Percentiles rank a stretch among this genome's conserved stretches.
Evolutionary conservation across 2,329 filamentous ascomycete species (phyloP).

Genomic region (Epichloe bromicola): DNA sequence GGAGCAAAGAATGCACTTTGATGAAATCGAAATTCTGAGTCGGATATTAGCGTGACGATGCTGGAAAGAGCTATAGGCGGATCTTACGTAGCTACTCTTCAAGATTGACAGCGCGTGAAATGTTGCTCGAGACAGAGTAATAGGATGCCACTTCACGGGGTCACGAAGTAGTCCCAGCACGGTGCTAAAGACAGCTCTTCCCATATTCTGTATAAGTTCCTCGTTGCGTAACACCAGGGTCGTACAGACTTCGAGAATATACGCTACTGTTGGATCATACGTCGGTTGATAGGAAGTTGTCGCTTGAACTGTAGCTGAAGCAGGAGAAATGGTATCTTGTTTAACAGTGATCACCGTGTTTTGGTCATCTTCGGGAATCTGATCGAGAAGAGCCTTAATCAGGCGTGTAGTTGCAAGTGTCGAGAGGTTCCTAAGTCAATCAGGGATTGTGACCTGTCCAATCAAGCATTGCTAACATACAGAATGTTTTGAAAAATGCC

Average conservation of each 20-base stretch:
- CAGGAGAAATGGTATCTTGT: conserved; percentile 57
- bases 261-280: conserved; percentile 80
- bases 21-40: conserved; percentile 74
- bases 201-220: conserved; percentile 57
- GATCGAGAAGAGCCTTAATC: conserved; percentile 60
- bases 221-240: conserved; percentile 65
- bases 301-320: conserved; percentile 40
- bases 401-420: conserved; percentile 18
- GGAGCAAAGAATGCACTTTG: conserved; percentile 79
- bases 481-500: conserved; percentile 73
- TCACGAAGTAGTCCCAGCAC: conserved; percentile 75
- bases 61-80: not conserved
- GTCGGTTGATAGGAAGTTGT: conserved; percentile 30
- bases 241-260: conserved; percentile 83
- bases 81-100: conserved; percentile 71
- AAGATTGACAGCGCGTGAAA: conserved; percentile 79
- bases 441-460: not conserved
- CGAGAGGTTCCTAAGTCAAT: conserved; percentile 23
- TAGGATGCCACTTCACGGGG: conserved; percentile 62
- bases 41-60: conserved; percentile 10
- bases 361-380: conserved; percentile 72
- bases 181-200: conserved; percentile 66
- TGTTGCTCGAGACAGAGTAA: conserved; percentile 71
- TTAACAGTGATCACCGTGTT: conserved; percentile 80
- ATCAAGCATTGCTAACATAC: conserved; percentile 34